Evolutionary conservation across 2,329 filamentous ascomycete species (phyloP), one percentile per base, ranked within the genome.

Genomic region (Phaeosphaeria sp.): DNA sequence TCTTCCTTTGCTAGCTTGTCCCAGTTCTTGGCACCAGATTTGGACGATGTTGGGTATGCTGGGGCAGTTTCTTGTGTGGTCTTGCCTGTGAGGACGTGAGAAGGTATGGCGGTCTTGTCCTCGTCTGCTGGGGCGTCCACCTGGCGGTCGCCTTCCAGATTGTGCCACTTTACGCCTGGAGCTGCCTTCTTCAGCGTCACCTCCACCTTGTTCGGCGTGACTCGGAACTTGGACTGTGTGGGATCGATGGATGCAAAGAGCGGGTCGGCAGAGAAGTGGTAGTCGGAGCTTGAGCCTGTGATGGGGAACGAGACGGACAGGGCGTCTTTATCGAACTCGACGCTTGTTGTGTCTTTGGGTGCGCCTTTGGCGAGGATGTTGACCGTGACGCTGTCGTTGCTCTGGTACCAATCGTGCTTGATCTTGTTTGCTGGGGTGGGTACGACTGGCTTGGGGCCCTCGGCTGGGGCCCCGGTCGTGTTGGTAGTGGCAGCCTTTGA

Each of bases 21-120:
- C 95, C 95, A 99, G 78, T 99, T 86, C 79, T 96, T 97, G 2
- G 91, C 87, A 0, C 93, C 94, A 1, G 80, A 84, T 60, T 88
- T 89, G 13, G 94, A 95, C 0, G 93, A 97, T 0, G 93, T 94
- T 0, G 95, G 94, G 73, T 98, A 97, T 0, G 83, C 78, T 0
- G 90, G 90, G 0, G 75, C 80, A 27, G 77, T 30, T 0, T 68
- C 63, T 48, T 55, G 62, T 7, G 52, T 48, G 13, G 60, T 55
- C 59, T 66, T 71, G 30, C 56, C 42, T 7, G 56, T 56, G n/a
- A 69, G 63, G 10, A 70, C 54, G 20, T 69, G 65, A 0, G 56
- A 58, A 0, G 64, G 68, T 17, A 68, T 66, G 6, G 54, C 42
- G 27, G 57, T 49, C 46, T 62, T 66, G 42, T 56, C 58, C 2